Percentiles rank a stretch among this genome's conserved stretches.
Evolutionary conservation across 495 filamentous ascomycete species (phyloP).

Genomic region (Aspergillus asperescens): DNA sequence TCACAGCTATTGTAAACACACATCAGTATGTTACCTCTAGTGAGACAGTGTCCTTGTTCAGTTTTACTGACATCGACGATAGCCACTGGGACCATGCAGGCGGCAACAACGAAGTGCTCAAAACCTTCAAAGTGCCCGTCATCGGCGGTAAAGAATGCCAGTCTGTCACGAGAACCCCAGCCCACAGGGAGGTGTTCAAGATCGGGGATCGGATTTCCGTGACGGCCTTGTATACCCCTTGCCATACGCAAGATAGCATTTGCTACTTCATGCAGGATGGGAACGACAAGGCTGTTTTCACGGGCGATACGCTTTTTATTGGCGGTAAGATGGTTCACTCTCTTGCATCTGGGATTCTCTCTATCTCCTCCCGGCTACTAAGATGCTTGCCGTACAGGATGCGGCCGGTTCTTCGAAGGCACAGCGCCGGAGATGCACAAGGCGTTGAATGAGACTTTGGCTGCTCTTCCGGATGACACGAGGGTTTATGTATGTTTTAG

Average conservation of each 20-base stretch:
- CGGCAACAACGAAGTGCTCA: conserved; percentile 75
- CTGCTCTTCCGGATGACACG: conserved; percentile 80
- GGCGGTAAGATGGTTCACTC: conserved; percentile 53
- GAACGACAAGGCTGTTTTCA: conserved; percentile 79
- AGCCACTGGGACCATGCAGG: conserved; percentile 96
- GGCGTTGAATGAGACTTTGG: conserved; percentile 82
- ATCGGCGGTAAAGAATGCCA: conserved; percentile 87
- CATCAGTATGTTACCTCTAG: conserved; percentile 68
- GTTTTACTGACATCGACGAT: not conserved
- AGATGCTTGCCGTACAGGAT: conserved; percentile 51
- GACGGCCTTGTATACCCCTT: conserved; percentile 89
- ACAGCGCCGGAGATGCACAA: conserved; percentile 86
- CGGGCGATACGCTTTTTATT: conserved; percentile 93
- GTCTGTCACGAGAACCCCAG: conserved; percentile 67
- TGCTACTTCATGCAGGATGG: conserved; percentile 86
- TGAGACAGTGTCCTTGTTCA: not conserved
- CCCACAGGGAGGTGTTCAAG: conserved; percentile 70
- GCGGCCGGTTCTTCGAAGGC: conserved; percentile 96
- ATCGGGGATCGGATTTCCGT: conserved; percentile 78
- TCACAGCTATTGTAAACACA: conserved; percentile 89
- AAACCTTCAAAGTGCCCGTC: conserved; percentile 63
- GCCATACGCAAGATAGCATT: conserved; percentile 97
- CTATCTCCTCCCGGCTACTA: not conserved
- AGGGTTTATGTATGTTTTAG: conserved; percentile 75
- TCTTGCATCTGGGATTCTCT: not conserved